A percentile compares a stretch with the other conserved stretches of the same genome.
phyloP scores from a whole-genome alignment of 208 protist species.

The Porcisia hertigi region DNA sequence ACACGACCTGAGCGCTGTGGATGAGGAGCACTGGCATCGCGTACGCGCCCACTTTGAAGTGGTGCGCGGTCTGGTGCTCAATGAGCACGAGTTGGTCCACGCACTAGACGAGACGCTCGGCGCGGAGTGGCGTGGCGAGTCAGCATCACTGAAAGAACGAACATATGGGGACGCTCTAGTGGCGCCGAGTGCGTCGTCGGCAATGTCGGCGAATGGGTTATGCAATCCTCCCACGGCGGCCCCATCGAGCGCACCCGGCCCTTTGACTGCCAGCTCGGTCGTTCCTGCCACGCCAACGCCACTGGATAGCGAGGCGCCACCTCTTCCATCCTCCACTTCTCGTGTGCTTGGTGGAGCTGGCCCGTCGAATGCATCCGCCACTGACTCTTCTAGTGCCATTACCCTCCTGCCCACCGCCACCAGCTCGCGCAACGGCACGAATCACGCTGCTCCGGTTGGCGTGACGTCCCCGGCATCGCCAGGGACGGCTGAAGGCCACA shows the following conservation, averaged over 20 bases:
- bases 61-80: constrained; percentile 39
- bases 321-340: not conserved
- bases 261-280: not conserved
- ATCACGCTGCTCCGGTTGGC: not conserved
- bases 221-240: not conserved
- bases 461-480: not conserved
- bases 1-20: not conserved
- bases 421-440: constrained; percentile 2
- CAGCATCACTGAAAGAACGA: not conserved
- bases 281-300: constrained; percentile 17
- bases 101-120: constrained; percentile 41
- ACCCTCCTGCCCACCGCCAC: not conserved
- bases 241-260: not conserved
- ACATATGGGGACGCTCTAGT: not conserved
- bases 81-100: constrained; percentile 47
- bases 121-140: constrained; percentile 34
- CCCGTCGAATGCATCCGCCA: not conserved
- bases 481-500: constrained; percentile 29
- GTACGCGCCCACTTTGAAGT: constrained; percentile 40
- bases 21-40: constrained; percentile 49
- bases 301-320: constrained; percentile 3
- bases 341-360: not conserved
- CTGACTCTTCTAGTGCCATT: not conserved
- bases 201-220: not conserved
- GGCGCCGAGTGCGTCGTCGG: not conserved